Evolutionary conservation across 108 stramenopile genomes (phyloP).

Genomic region (Nannochloropsis salina): DNA sequence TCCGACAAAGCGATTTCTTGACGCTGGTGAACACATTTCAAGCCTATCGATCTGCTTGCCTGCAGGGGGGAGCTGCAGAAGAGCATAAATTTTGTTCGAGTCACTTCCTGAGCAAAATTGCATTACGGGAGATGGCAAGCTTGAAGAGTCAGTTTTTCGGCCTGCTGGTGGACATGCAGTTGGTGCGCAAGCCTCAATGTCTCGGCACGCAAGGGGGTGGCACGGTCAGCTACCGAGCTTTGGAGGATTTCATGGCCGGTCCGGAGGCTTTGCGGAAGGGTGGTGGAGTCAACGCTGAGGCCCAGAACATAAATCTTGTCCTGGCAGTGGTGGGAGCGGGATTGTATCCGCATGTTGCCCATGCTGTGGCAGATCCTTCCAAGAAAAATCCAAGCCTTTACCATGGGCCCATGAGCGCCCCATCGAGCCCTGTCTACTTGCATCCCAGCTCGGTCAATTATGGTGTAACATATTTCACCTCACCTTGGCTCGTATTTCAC

Average conservation of each 20-base stretch:
- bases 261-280: neutral
- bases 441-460: constrained; percentile 79
- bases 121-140: constrained; percentile 69
- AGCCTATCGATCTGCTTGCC: constrained; percentile 31
- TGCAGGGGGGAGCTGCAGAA: constrained; percentile 29
- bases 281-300: neutral
- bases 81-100: constrained; percentile 60
- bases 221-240: neutral
- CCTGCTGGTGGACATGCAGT: constrained; percentile 69
- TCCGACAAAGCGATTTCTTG: constrained; percentile 73
- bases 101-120: constrained; percentile 66
- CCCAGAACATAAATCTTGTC: constrained; percentile 55
- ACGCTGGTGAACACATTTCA: constrained; percentile 78
- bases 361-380: constrained; percentile 11
- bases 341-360: constrained; percentile 77
- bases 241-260: constrained; percentile 19
- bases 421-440: constrained; percentile 61
- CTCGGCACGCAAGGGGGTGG: neutral
- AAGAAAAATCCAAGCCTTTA: neutral
- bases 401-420: constrained; percentile 26
- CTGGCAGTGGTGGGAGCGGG: constrained; percentile 83
- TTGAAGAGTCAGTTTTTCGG: constrained; percentile 66
- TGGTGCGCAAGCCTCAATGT: constrained; percentile 37
- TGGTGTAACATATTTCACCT: constrained; percentile 66
- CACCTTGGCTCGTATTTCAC: constrained; percentile 87